A percentile compares a stretch with the other conserved stretches of the same genome.
phyloP scores from a whole-genome alignment of 208 protist genomes.

The Acanthamoeba triangularis region DNA sequence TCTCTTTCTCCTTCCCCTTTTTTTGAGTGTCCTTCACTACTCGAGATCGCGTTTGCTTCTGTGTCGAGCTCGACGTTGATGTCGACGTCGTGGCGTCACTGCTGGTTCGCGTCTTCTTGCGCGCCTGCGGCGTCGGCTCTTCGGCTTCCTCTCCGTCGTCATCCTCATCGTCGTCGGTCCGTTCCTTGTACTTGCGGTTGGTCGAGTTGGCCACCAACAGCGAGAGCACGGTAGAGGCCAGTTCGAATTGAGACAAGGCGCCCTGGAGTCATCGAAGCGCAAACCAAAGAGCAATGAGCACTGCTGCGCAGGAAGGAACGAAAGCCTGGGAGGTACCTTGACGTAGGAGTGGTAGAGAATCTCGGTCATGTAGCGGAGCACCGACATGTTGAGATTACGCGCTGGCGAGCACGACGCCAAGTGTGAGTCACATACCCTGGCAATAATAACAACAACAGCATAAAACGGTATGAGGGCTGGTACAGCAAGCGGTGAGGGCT shows the following conservation, averaged over 20 bases:
- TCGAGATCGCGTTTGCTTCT: not conserved
- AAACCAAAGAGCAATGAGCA: not conserved
- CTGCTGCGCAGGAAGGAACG: not conserved
- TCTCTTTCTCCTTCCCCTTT: not conserved
- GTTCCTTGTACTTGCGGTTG: slow-evolving; percentile 2
- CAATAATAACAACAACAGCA: not conserved
- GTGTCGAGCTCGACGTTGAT: no score
- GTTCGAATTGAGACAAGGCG: slow-evolving; percentile 5
- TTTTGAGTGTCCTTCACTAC: no score
- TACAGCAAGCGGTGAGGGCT: slow-evolving; percentile 73
- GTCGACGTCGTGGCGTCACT: not conserved
- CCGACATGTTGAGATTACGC: not conserved
- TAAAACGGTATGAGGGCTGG: not conserved
- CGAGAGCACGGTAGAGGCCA: slow-evolving; percentile 18
- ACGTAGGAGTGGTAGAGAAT: slow-evolving; percentile 33
- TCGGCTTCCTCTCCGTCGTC: not conserved
- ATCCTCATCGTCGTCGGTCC: not conserved
- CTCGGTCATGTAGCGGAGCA: slow-evolving; percentile 68
- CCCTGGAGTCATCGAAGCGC: not conserved
- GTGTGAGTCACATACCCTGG: not conserved
- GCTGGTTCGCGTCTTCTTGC: not conserved
- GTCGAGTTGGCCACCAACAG: slow-evolving; percentile 52
- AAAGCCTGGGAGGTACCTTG: not conserved
- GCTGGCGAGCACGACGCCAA: not conserved
- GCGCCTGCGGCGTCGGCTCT: not conserved